Conservation (phyloP, 768 basidiomycete species). For the Daedalea quercina region DNA sequence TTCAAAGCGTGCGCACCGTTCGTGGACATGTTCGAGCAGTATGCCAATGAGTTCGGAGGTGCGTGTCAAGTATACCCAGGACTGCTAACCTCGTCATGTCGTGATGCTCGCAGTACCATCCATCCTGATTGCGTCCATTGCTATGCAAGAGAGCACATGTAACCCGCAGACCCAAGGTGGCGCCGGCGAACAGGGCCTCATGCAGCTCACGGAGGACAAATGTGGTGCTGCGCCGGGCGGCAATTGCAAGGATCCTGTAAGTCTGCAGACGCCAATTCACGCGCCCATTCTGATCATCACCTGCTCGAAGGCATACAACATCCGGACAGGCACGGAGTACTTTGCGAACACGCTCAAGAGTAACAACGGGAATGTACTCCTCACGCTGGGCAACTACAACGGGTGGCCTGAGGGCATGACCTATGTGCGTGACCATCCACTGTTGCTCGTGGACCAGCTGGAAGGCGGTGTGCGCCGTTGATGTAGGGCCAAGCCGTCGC, state of each 20-base stretch:
- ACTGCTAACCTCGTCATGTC: not conserved
- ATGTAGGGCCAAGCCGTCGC: constrained; percentile 48
- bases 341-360: constrained; percentile 44
- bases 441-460: not conserved
- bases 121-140: constrained; percentile 78
- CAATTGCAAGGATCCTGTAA: constrained; percentile 35
- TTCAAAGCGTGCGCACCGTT: constrained; percentile 54
- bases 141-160: constrained; percentile 84
- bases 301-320: constrained; percentile 56
- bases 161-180: constrained; percentile 61
- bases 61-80: no score
- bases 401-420: constrained; percentile 63
- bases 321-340: constrained; percentile 56
- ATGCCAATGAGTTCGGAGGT: constrained; percentile 40
- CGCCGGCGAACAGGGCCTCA: constrained; percentile 78
- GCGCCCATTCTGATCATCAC: not conserved
- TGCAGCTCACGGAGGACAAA: constrained; percentile 81
- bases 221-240: constrained; percentile 48
- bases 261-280: constrained; percentile 6
- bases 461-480: no score
- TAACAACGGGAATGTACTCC: constrained; percentile 47
- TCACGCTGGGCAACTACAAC: constrained; percentile 67
- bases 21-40: constrained; percentile 50
- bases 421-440: constrained; percentile 31
- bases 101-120: constrained; percentile 42